Evolutionary conservation across 1,139 yeast species (phyloP).

Genomic region (Suhomyces coccinellae): DNA sequence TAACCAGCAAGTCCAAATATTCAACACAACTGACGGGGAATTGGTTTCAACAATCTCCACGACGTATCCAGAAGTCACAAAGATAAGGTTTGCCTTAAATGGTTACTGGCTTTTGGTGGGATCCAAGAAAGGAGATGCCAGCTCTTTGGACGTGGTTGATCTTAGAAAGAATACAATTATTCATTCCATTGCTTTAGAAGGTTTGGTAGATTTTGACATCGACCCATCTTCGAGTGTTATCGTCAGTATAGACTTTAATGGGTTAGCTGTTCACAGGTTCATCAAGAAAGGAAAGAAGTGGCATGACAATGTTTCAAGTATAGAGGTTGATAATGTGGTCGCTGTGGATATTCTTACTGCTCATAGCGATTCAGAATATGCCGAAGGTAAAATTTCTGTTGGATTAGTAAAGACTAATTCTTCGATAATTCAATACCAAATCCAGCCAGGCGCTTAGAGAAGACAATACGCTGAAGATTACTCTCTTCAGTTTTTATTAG

Average conservation of each 20-base stretch:
- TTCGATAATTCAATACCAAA: conserved; percentile 1
- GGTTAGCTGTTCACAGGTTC: conserved; percentile 33
- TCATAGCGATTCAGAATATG: conserved; percentile 3
- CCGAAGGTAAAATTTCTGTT: conserved; percentile 2
- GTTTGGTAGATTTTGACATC: conserved; percentile 31
- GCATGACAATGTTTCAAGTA: conserved; percentile 18
- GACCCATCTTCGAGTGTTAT: conserved; percentile 50
- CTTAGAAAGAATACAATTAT: conserved; percentile 47
- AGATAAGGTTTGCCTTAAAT: conserved; percentile 58
- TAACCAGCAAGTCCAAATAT: conserved; percentile 41
- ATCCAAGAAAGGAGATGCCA: conserved; percentile 16
- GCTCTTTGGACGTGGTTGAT: conserved; percentile 53
- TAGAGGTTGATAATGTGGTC: conserved; percentile 6
- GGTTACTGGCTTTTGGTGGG: conserved; percentile 62
- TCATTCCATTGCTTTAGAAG: conserved; percentile 27
- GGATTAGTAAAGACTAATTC: conserved; percentile 6
- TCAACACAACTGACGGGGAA: conserved; percentile 43
- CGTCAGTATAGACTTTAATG: conserved; percentile 23
- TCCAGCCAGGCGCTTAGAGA: neutral
- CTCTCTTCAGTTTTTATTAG: too few species aligned
- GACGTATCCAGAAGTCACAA: conserved; percentile 28
- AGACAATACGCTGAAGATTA: too few species aligned
- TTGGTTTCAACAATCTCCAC: conserved; percentile 40
- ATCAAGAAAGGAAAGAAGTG: conserved; percentile 48
- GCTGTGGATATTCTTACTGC: neutral